These are phyloP conservation scores for Megacollybia marginata DNA, from an alignment of 768 basidiomycete species.

Conservation along the genomic window DNA sequence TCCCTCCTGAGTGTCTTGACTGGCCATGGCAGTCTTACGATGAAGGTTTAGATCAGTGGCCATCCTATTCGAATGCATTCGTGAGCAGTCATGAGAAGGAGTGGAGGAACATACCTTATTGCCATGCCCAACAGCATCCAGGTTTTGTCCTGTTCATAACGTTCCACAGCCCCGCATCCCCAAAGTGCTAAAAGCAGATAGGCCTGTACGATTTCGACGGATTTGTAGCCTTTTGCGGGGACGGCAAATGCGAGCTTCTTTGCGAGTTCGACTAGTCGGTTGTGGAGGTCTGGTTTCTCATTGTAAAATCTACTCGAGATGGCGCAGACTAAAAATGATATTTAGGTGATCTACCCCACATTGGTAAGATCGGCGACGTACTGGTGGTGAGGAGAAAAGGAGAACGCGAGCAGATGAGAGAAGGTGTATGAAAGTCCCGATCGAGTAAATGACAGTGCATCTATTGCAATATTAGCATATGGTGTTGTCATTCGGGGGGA, in stretches of 20 bases:
- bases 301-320: constrained; percentile 88
- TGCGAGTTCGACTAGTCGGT: constrained; percentile 70
- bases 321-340: constrained; percentile 67
- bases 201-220: constrained; percentile 92
- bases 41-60: constrained; percentile 95
- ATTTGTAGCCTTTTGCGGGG: constrained; percentile 83
- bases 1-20: constrained; percentile 71
- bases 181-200: constrained; percentile 85
- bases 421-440: constrained; percentile 86
- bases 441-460: constrained; percentile 79
- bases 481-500: constrained; percentile 8
- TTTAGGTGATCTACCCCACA: neutral
- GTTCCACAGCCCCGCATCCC: constrained; percentile 92
- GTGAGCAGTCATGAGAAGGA: neutral
- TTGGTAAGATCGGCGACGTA: constrained; percentile 27
- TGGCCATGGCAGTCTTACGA: constrained; percentile 63
- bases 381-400: constrained; percentile 94
- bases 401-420: constrained; percentile 87
- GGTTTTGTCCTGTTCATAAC: constrained; percentile 94
- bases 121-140: constrained; percentile 88
- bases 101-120: constrained; percentile 45
- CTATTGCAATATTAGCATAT: constrained; percentile 24
- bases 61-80: constrained; percentile 49
- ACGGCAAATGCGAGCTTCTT: constrained; percentile 86
- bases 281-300: constrained; percentile 73